A percentile compares a stretch with the other conserved stretches of the same genome.
These are phyloP conservation scores for Phytophthora pisi DNA, from an alignment of 352 stramenopile species.

Conservation along the genomic window DNA sequence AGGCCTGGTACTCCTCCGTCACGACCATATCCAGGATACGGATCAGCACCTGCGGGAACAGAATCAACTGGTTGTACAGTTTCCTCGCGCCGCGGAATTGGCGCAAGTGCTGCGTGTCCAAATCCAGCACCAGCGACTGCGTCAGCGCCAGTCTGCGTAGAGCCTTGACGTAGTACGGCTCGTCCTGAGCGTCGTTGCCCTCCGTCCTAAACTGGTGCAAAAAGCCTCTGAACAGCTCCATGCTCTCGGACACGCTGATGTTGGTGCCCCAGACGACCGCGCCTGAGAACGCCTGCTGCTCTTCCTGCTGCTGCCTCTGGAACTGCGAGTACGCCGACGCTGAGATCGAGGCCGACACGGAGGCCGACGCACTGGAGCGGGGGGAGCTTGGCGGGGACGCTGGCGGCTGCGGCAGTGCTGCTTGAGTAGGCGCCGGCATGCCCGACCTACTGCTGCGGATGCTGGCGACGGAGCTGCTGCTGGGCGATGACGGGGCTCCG, in stretches of 20 bases:
- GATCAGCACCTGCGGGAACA: slow-evolving; percentile 96
- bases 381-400: slow-evolving; percentile 70
- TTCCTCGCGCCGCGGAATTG: slow-evolving; percentile 79
- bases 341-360: slow-evolving; percentile 35
- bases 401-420: slow-evolving; percentile 58
- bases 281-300: slow-evolving; percentile 63
- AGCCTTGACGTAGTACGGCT: slow-evolving; percentile 81
- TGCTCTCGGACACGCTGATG: slow-evolving; percentile 93
- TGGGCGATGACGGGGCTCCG: slow-evolving; percentile 49
- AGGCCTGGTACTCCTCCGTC: slow-evolving; percentile 87
- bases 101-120: slow-evolving; percentile 92
- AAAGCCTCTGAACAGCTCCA: slow-evolving; percentile 90
- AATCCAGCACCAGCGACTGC: slow-evolving; percentile 88
- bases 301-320: slow-evolving; percentile 46
- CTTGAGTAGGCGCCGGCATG: slow-evolving; percentile 8
- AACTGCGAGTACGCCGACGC: slow-evolving; percentile 35
- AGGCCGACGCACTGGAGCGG: slow-evolving; percentile 59
- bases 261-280: slow-evolving; percentile 95
- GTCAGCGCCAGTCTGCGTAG: slow-evolving; percentile 80
- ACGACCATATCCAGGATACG: slow-evolving; percentile 97
- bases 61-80: slow-evolving; percentile 97
- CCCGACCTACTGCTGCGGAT: slow-evolving; percentile 31
- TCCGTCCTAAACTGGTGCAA: slow-evolving; percentile 81
- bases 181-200: slow-evolving; percentile 33
- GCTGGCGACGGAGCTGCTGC: slow-evolving; percentile 46